Conservation (phyloP, 106 monocot species). For the Platanthera zijinensis region DNA sequence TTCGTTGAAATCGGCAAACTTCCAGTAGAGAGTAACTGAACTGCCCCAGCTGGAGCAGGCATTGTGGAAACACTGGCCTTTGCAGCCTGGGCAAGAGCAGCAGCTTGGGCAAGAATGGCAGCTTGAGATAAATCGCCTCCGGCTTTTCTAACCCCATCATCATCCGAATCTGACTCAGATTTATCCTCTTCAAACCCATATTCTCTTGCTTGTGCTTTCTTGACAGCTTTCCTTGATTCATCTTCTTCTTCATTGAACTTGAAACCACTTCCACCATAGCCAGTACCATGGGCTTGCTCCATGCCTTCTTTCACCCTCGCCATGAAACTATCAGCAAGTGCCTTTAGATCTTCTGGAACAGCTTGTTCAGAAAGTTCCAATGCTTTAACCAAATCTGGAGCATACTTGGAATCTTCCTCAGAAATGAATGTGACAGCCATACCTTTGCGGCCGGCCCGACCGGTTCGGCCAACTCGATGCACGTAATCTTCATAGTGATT, state of each 20-base stretch:
- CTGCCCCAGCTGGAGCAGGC: conserved; percentile 22
- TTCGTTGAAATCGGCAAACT: conserved; percentile 18
- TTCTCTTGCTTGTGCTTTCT: conserved; percentile 96
- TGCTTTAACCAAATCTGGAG: conserved; percentile 91
- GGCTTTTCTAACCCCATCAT: conserved; percentile 77
- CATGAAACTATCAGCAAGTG: conserved; percentile 84
- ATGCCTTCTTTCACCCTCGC: conserved; percentile 86
- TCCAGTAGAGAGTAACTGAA: conserved; percentile 29
- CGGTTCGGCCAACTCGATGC: conserved; percentile 91
- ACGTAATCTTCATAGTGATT: conserved; percentile 99
- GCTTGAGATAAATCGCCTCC: conserved; percentile 71
- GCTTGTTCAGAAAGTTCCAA: conserved; percentile 87
- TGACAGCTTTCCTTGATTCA: conserved; percentile 82
- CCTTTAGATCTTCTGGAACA: conserved; percentile 82
- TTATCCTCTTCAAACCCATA: conserved; percentile 97
- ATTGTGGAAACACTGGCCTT: conserved; percentile 31
- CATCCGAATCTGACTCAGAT: conserved; percentile 91
- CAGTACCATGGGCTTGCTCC: conserved; percentile 90
- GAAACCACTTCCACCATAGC: conserved; percentile 96
- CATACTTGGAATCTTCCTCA: conserved; percentile 86
- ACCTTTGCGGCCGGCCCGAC: conserved; percentile 83
- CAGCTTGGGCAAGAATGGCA: conserved; percentile 52
- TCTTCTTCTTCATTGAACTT: conserved; percentile 99
- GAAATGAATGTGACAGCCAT: conserved; percentile 91
- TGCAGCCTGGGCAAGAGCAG: conserved; percentile 54